Conservation (phyloP, 1,284 basidiomycete species). For the Ustilago nuda region DNA sequence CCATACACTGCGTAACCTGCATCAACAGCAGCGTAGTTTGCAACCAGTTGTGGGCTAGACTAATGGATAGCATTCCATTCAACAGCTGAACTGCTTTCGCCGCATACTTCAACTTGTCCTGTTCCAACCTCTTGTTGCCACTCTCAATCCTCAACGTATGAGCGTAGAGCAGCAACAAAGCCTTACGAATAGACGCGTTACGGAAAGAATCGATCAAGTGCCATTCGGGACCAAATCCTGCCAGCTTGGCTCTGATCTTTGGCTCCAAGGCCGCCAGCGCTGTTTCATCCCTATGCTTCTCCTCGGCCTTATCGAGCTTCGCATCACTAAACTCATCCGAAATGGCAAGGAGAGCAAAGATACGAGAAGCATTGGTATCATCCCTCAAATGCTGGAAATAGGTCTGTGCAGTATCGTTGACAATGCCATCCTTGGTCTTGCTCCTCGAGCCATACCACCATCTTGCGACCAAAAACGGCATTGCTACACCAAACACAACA, state of each 20-base stretch:
- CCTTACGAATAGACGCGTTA: conserved; percentile 56
- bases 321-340: conserved; percentile 77
- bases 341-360: conserved; percentile 80
- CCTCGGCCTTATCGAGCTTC: conserved; percentile 69
- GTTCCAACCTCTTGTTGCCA: conserved; percentile 36
- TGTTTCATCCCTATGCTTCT: conserved; percentile 49
- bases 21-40: conserved; percentile 81
- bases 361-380: conserved; percentile 79
- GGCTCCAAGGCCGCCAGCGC: conserved; percentile 73
- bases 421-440: conserved; percentile 91
- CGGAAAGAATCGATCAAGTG: conserved; percentile 52
- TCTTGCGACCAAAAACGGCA: conserved; percentile 82
- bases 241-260: conserved; percentile 19
- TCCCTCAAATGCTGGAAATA: conserved; percentile 91
- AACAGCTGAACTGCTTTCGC: conserved; percentile 73
- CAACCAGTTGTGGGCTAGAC: conserved; percentile 91
- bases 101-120: conserved; percentile 53
- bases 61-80: conserved; percentile 84
- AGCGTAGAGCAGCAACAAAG: conserved; percentile 78
- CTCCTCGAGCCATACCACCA: conserved; percentile 98
- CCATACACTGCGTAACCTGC: conserved; percentile 84
- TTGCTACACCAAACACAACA: conserved; percentile 83
- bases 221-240: conserved; percentile 49
- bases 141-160: conserved; percentile 78
- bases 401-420: conserved; percentile 83